Percentiles rank a stretch among this genome's conserved stretches.
Evolutionary conservation across 2,329 filamentous ascomycete genomes (phyloP).

Genomic region (Pseudogymnoascus sp.): DNA sequence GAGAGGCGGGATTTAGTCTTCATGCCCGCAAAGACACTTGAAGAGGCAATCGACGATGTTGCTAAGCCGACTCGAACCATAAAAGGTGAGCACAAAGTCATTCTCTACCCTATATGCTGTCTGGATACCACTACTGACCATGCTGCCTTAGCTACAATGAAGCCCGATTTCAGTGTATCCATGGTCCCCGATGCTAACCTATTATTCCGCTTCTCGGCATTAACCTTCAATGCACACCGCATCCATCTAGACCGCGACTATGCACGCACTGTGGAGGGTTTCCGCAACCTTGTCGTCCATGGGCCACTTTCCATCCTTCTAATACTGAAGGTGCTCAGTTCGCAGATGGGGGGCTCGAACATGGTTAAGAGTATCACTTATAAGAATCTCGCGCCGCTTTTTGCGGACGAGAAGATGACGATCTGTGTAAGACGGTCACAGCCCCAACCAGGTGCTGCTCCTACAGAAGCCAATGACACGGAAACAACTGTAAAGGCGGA

Average conservation of each 20-base stretch:
- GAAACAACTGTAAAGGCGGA: slow-evolving; percentile 29
- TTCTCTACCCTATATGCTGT: not conserved
- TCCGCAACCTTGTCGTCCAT: slow-evolving; percentile 71
- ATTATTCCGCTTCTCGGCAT: slow-evolving; percentile 82
- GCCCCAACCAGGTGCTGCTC: not conserved
- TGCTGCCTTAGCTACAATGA: slow-evolving; percentile 13
- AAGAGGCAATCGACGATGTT: slow-evolving; percentile 14
- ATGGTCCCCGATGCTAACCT: slow-evolving; percentile 61
- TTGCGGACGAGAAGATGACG: slow-evolving; percentile 60
- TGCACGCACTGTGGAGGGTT: slow-evolving; percentile 62
- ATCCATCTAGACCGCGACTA: slow-evolving; percentile 79
- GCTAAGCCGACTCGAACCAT: slow-evolving; percentile 16
- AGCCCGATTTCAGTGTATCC: slow-evolving; percentile 45
- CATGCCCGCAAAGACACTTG: slow-evolving; percentile 37
- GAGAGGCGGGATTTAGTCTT: slow-evolving; percentile 58
- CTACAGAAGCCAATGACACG: not conserved
- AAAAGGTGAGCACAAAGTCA: slow-evolving; percentile 17
- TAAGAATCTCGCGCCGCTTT: slow-evolving; percentile 73
- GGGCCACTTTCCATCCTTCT: slow-evolving; percentile 74
- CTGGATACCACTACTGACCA: not conserved
- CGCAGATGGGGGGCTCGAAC: slow-evolving; percentile 31
- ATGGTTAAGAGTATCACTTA: slow-evolving; percentile 58
- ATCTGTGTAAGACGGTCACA: slow-evolving; percentile 53
- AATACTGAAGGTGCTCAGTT: slow-evolving; percentile 59
- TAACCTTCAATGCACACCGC: slow-evolving; percentile 85